Base-by-base conservation (phyloP, 768 basidiomycete species). In the Stropharia rugosoannulata region DNA sequence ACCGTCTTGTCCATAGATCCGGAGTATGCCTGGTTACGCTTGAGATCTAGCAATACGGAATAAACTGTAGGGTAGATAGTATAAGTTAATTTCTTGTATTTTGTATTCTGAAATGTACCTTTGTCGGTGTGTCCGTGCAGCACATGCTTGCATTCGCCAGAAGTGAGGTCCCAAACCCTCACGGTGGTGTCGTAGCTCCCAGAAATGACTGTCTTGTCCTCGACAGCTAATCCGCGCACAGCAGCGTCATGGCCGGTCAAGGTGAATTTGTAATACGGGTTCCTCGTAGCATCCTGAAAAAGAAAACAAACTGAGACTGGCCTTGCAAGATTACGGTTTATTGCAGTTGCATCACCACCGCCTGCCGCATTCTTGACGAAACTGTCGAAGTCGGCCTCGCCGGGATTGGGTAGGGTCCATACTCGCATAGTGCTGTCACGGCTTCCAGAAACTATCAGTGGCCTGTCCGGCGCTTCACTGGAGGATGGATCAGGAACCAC, bases 121-220 rank as follows among this genome's bases (percentile, higher is more conserved):
- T 7, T 32, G 29, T 32, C 29, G 29, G 9, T 7, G 29, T 32
- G 9, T 32, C 27, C 29, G 1, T 7, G 9, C 5, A 32, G 29
- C 9, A 32, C 29, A 7, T 7, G 29, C 29, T 32, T 32, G 29
- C 9, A 6, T 32, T 32, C 29, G 9, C 29, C 29, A 32, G 29
- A 32, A 62, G 92, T 80, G 56, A 93, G 88, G 64, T 98, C 94
- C 96, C 96, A 98, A 43, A 98, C 87, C 37, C 96, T 87, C 43
- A 97, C 93, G 5, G 87, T 93, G 64, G 88, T 90, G 67, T 99
- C 96, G 68, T 98, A 98, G 66, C 94, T 96, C 36, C 95, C 96
- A 25, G 94, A 95, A 15, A 98, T 92, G 39, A 97, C 80, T 1
- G 90, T 92, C 39, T 92, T 80, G 7, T 95, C 95, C 59, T 93